These are phyloP conservation scores for Ophiostoma piceae DNA, from an alignment of 2,329 filamentous ascomycete genomes.

Conservation along the genomic window DNA sequence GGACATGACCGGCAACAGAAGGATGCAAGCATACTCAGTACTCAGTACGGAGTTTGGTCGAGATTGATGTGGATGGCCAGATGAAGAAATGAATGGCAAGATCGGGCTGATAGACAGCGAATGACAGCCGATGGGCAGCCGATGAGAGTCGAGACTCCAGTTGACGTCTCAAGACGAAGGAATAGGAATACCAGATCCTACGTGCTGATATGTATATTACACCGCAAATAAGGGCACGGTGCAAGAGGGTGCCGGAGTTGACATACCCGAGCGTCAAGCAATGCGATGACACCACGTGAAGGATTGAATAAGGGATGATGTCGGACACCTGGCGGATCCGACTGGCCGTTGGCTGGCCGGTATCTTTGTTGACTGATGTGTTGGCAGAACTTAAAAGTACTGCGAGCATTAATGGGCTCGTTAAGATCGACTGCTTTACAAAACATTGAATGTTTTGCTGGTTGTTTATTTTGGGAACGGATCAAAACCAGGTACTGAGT, in stretches of 20 bases:
- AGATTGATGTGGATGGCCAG: not conserved
- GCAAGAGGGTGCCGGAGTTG: not conserved
- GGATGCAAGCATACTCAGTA: not conserved
- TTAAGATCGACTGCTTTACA: constrained; percentile 1
- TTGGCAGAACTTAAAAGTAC: not conserved
- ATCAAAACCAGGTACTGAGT: not conserved
- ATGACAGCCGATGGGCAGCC: not conserved
- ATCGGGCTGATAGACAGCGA: not conserved
- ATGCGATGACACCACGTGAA: not conserved
- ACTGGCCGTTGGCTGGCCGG: not conserved
- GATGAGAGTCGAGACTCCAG: constrained; percentile 7
- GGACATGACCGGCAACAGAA: not conserved
- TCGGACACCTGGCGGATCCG: not conserved
- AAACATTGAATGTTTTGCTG: not conserved
- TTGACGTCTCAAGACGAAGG: not conserved
- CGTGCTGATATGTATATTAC: not conserved
- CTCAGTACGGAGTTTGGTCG: not conserved
- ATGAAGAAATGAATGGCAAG: not conserved
- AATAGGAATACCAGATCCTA: constrained; percentile 1
- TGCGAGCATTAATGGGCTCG: not conserved
- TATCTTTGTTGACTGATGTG: not conserved
- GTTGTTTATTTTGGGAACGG: not conserved
- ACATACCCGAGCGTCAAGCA: not conserved
- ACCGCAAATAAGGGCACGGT: no score
- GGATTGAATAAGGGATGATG: not conserved